These are phyloP conservation scores for Pseudogymnoascus sp. DNA, from an alignment of 2,329 filamentous ascomycete species.

Conservation along the genomic window DNA sequence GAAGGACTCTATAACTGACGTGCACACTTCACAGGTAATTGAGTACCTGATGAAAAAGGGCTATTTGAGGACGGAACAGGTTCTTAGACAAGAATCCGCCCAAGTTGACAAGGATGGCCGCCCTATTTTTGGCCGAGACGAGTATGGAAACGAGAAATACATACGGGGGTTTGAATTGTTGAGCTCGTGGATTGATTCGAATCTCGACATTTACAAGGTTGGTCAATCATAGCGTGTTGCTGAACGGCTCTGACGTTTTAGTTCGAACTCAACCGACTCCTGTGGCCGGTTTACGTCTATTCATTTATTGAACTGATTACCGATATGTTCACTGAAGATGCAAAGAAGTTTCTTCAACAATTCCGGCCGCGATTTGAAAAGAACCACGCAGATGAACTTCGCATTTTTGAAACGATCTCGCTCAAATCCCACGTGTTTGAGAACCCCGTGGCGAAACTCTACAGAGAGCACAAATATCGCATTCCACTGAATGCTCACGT, in stretches of 20 bases:
- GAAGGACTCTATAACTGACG: not conserved
- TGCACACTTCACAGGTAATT: slow-evolving; percentile 52
- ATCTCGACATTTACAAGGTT: slow-evolving; percentile 89
- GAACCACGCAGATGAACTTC: slow-evolving; percentile 73
- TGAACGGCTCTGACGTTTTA: slow-evolving; percentile 30
- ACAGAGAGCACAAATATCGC: slow-evolving; percentile 79
- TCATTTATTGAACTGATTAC: slow-evolving; percentile 74
- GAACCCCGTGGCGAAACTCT: slow-evolving; percentile 71
- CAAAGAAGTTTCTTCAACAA: slow-evolving; percentile 62
- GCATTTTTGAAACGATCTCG: slow-evolving; percentile 63
- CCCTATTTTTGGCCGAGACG: slow-evolving; percentile 56
- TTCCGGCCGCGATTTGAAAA: slow-evolving; percentile 64
- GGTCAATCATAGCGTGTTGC: slow-evolving; percentile 16
- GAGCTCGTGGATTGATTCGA: slow-evolving; percentile 80
- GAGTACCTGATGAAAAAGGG: slow-evolving; percentile 95
- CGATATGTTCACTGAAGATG: slow-evolving; percentile 63
- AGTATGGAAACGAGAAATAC: slow-evolving; percentile 69
- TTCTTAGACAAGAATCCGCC: slow-evolving; percentile 83
- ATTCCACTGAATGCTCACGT: slow-evolving; percentile 82
- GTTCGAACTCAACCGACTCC: slow-evolving; percentile 77
- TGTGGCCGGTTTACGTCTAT: slow-evolving; percentile 94
- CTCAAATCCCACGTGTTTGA: slow-evolving; percentile 70
- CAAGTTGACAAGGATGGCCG: slow-evolving; percentile 74
- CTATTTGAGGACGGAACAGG: slow-evolving; percentile 84
- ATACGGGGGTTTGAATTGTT: slow-evolving; percentile 65